Conservation (phyloP, 345 rosid species). For the Toxicodendron radicans region DNA sequence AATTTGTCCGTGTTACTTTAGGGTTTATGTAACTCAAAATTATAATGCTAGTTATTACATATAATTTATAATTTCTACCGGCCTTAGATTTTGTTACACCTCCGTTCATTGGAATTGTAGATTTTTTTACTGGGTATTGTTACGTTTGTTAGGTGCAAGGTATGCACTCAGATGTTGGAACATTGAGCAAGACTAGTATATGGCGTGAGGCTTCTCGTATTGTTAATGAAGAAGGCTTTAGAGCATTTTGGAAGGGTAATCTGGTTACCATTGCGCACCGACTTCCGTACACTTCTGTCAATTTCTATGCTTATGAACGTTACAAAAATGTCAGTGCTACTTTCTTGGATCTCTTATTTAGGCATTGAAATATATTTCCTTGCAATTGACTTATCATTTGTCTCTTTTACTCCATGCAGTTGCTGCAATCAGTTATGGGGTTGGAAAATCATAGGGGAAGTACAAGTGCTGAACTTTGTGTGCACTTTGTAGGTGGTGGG, state of each 20-base stretch:
- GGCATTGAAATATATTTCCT: neutral
- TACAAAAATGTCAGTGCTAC: constrained; percentile 59
- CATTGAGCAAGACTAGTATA: constrained; percentile 58
- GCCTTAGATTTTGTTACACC: neutral
- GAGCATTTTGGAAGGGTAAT: constrained; percentile 98
- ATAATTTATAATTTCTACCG: neutral
- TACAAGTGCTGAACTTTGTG: constrained; percentile 38
- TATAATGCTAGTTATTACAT: neutral
- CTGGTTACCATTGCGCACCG: constrained; percentile 90
- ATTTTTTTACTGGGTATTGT: constrained; percentile 10
- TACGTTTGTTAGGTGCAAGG: constrained; percentile 80
- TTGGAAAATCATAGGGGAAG: constrained; percentile 38
- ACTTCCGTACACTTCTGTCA: constrained; percentile 81
- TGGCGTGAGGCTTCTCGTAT: constrained; percentile 88
- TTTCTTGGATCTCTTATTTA: constrained; percentile 4
- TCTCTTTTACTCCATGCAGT: constrained; percentile 37
- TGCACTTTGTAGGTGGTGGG: constrained; percentile 86
- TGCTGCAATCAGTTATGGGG: constrained; percentile 48
- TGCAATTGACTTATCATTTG: neutral
- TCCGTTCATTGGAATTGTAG: neutral
- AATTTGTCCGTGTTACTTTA: neutral
- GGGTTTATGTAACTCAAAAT: neutral
- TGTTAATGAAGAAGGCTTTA: constrained; percentile 78
- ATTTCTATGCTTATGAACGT: constrained; percentile 76
- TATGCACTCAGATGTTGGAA: constrained; percentile 77